Evolutionary conservation across 305 asterid genomes (phyloP).

Genomic region (Fraxinus angustifolia): DNA sequence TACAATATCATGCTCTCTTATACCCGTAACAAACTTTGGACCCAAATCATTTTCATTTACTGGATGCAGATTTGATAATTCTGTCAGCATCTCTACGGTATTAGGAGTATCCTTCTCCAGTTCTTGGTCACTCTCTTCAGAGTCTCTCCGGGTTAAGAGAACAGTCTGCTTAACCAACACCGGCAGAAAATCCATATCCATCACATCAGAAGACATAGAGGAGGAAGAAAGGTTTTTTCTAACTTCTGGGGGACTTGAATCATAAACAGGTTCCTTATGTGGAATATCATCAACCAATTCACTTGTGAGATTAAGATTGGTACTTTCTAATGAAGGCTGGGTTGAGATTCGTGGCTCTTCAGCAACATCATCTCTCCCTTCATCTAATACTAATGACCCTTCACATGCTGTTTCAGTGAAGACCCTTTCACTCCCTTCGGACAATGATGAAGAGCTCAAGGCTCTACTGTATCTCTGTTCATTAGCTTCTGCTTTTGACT

Average conservation of each 20-base stretch:
- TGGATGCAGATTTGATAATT: conserved; percentile 8
- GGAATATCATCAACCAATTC: conserved; percentile 25
- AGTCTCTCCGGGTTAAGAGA: conserved; percentile 39
- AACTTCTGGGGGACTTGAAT: conserved; percentile 44
- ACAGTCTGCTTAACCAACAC: conserved; percentile 39
- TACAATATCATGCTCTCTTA: conserved; percentile 14
- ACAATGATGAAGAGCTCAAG: conserved; percentile 66
- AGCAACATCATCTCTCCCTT: conserved; percentile 26
- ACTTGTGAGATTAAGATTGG: conserved; percentile 21
- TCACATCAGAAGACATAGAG: conserved; percentile 46
- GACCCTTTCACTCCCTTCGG: conserved; percentile 68
- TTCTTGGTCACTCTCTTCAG: conserved; percentile 27
- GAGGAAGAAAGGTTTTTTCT: conserved; percentile 35
- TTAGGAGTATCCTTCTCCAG: conserved; percentile 18
- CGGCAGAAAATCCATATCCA: conserved; percentile 40
- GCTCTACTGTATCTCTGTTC: conserved; percentile 31
- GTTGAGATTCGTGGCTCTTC: conserved; percentile 33
- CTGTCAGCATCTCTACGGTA: conserved; percentile 22
- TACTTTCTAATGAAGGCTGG: conserved; percentile 31
- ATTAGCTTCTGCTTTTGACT: conserved; percentile 32
- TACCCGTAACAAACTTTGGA: conserved; percentile 11
- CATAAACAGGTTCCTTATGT: conserved; percentile 45
- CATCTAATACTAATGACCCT: conserved; percentile 34
- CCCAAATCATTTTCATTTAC: conserved; percentile 24
- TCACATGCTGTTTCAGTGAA: conserved; percentile 44